Base-by-base conservation (phyloP, 768 basidiomycete genomes). In the Leccinum olivaceopallidum region DNA sequence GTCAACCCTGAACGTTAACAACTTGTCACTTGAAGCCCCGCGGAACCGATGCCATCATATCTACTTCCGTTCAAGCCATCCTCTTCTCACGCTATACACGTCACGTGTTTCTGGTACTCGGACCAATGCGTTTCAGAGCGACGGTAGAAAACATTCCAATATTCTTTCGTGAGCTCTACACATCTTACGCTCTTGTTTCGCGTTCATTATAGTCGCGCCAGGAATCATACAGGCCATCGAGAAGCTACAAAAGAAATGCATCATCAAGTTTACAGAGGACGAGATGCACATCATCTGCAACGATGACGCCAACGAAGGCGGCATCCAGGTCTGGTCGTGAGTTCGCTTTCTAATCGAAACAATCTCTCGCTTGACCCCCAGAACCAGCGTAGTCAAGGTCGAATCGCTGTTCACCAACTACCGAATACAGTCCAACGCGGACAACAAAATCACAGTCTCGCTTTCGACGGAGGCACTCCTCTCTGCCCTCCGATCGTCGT, bases 271-370 rank as follows among this genome's bases (percentile, higher is more conserved):
- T 68, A 85, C 85, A 0, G 86, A 89, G 67, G 79, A 78, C 14
- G 84, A 83, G 39, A 87, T 94, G 79, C 86, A 87, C 61, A 85
- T 95, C 60, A 94, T 95, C 57, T 95, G 94, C 78, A 88, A 89
- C 60, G 83, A 80, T 54, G 90, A 92, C 57, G 83, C 84, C 42
- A 88, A 86, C 65, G 90, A 92, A 66, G 91, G 90, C 1, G 91
- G 91, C 4, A 86, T 93, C 5, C 93, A 95, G 71, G 91, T 95
- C 55, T 95, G 94, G 94, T 83, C 83, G 85, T 85, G 58, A 57
- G 85, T 20, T 75, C 20, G 2, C 39, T 36, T 34, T 79, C 78
- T 76, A 26, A 53, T 48, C 5, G 74, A 62, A 5, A 14, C 6
- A n/a, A 5, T 51, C n/a, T n/a, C 39, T 28, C 18, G 4, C 60